These are phyloP conservation scores for Didymellaceae sp. DNA, from an alignment of 2,329 filamentous ascomycete species.

Conservation along the genomic window DNA sequence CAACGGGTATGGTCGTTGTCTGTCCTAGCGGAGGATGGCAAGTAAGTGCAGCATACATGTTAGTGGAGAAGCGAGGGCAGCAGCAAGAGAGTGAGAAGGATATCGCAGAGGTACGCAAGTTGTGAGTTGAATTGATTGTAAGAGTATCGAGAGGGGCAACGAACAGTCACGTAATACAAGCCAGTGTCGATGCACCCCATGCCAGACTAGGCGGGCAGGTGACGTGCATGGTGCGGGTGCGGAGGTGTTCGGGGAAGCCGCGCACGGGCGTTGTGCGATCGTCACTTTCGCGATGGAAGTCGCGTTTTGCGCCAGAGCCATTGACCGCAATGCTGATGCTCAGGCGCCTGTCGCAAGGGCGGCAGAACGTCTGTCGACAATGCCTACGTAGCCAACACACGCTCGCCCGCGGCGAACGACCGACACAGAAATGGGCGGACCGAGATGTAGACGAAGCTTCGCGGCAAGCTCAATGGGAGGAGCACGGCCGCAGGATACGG, in stretches of 20 bases:
- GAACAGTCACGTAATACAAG: constrained; percentile 1
- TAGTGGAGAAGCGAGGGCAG: neutral
- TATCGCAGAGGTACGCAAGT: too few species aligned
- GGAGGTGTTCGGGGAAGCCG: constrained; percentile 33
- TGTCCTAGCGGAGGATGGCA: constrained; percentile 78
- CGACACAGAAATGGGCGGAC: constrained; percentile 30
- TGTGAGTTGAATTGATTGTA: neutral
- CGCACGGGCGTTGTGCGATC: constrained; percentile 6
- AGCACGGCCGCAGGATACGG: constrained; percentile 37
- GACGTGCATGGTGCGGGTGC: constrained; percentile 24
- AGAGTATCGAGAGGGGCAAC: constrained; percentile 2
- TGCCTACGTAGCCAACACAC: constrained; percentile 34
- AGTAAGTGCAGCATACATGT: constrained; percentile 62
- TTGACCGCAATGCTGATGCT: constrained; percentile 40
- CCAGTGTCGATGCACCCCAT: constrained; percentile 15
- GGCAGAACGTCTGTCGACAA: constrained; percentile 36
- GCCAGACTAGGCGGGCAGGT: constrained; percentile 26
- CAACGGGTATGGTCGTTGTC: constrained; percentile 65
- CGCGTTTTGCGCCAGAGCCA: constrained; percentile 19
- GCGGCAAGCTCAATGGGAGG: constrained; percentile 34
- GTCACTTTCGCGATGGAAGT: constrained; percentile 11
- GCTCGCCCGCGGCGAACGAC: constrained; percentile 23
- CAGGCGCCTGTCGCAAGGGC: constrained; percentile 36
- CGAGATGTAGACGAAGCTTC: constrained; percentile 24
- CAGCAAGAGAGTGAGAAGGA: too few species aligned